Evolutionary conservation across 768 basidiomycete genomes (phyloP).

Genomic region (Lactifluus pinguis): DNA sequence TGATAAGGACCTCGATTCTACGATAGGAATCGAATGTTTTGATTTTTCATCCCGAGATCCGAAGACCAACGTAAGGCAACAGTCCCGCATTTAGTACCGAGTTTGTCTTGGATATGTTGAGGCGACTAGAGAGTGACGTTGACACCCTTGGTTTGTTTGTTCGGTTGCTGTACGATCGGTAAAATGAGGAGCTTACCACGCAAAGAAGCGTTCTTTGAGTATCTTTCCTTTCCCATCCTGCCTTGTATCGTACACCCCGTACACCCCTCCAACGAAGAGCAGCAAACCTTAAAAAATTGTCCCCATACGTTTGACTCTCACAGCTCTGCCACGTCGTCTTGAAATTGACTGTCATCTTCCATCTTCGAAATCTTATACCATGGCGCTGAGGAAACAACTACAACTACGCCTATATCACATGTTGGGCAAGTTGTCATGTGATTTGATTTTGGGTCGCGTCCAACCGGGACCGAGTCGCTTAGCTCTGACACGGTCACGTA

Average conservation of each 20-base stretch:
- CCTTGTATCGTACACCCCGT: background rate
- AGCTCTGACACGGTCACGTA: background rate
- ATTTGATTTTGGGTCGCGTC: background rate
- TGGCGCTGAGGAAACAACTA: background rate
- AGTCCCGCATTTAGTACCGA: background rate
- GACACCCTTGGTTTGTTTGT: background rate
- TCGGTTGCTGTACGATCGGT: background rate
- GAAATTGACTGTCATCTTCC: background rate
- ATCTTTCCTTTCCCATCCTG: background rate
- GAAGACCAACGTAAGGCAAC: background rate
- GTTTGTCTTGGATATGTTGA: background rate
- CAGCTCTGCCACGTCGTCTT: background rate
- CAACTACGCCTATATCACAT: background rate
- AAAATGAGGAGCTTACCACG: background rate
- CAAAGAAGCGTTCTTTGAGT: background rate
- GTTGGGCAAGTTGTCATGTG: background rate
- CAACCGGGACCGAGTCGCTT: background rate
- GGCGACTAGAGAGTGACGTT: background rate
- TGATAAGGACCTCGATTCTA: background rate
- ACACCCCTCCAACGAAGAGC: background rate
- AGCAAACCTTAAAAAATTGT: background rate
- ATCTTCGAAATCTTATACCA: background rate
- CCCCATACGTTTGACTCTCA: background rate
- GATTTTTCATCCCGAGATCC: background rate
- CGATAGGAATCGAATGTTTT: background rate